Conservation (phyloP, 2,329 filamentous ascomycete genomes). For the Lachnellula occidentalis region DNA sequence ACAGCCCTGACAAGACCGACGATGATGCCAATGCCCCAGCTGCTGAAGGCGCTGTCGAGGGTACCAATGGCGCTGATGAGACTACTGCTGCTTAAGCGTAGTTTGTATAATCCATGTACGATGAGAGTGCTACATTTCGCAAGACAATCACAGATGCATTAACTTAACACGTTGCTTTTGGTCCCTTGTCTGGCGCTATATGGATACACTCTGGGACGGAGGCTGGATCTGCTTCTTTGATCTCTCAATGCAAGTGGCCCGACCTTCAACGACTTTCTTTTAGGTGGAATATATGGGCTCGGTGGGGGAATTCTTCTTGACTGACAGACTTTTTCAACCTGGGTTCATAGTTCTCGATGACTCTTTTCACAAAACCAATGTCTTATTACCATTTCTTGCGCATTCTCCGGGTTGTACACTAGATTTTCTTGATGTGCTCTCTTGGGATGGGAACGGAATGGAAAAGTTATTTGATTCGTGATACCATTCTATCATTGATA, state of each 20-base stretch:
- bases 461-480: constrained; percentile 29
- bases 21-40: constrained; percentile 68
- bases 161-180: constrained; percentile 25
- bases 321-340: constrained; percentile 14
- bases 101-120: constrained; percentile 26
- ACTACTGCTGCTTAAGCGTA: constrained; percentile 32
- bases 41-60: constrained; percentile 34
- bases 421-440: constrained; percentile 32
- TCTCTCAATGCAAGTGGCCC: constrained; percentile 15
- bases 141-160: constrained; percentile 23
- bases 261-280: constrained; percentile 30
- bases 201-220: constrained; percentile 17
- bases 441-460: constrained; percentile 28
- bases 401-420: constrained; percentile 35
- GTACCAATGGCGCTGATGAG: constrained; percentile 55
- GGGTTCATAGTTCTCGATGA: constrained; percentile 31
- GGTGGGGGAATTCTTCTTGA: constrained; percentile 15
- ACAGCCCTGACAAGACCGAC: constrained; percentile 93
- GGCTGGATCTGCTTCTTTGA: constrained; percentile 18
- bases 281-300: constrained; percentile 22
- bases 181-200: constrained; percentile 19
- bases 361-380: constrained; percentile 30
- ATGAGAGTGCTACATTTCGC: constrained; percentile 23
- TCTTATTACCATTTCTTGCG: constrained; percentile 35
- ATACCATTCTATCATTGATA: constrained; percentile 21